A percentile compares a stretch with the other conserved stretches of the same genome.
Evolutionary conservation across 2,329 filamentous ascomycete species (phyloP).

Genomic region (Colletotrichum graminicola): DNA sequence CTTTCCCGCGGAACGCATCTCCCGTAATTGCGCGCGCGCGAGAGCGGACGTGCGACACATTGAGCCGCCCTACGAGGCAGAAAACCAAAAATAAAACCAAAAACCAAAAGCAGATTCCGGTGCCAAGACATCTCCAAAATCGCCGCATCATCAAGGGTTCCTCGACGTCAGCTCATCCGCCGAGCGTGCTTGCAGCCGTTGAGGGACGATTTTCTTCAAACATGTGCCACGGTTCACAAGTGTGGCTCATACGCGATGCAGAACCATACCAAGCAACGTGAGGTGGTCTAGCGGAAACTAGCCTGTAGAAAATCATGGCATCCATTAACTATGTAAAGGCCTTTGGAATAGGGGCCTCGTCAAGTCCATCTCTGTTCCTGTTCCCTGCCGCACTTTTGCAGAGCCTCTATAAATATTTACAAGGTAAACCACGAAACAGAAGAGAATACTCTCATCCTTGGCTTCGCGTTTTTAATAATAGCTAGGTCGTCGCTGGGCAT

Average conservation of each 20-base stretch:
- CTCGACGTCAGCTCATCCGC: neutral
- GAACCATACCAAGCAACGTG: too few species aligned
- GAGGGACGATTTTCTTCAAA: neutral
- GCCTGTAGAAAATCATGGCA: neutral
- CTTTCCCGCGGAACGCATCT: conserved; percentile 3
- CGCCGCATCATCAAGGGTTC: conserved; percentile 12
- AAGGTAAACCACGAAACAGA: neutral
- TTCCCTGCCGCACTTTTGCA: neutral
- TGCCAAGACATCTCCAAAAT: neutral
- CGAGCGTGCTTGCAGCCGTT: neutral
- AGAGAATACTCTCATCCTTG: neutral
- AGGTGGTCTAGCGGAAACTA: neutral
- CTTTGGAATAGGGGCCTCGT: neutral
- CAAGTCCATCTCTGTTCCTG: neutral
- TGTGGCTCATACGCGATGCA: neutral
- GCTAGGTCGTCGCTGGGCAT: neutral
- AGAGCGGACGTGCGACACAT: neutral
- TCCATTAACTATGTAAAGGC: neutral
- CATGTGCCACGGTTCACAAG: too few species aligned
- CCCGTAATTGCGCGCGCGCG: neutral
- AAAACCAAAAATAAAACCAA: neutral
- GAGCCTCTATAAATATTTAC: neutral
- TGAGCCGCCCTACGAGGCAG: neutral
- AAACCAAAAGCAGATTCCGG: neutral
- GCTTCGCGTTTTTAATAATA: neutral